Evolutionary conservation across 352 stramenopile species (phyloP).

Genomic region (Pythium rishiriense): DNA sequence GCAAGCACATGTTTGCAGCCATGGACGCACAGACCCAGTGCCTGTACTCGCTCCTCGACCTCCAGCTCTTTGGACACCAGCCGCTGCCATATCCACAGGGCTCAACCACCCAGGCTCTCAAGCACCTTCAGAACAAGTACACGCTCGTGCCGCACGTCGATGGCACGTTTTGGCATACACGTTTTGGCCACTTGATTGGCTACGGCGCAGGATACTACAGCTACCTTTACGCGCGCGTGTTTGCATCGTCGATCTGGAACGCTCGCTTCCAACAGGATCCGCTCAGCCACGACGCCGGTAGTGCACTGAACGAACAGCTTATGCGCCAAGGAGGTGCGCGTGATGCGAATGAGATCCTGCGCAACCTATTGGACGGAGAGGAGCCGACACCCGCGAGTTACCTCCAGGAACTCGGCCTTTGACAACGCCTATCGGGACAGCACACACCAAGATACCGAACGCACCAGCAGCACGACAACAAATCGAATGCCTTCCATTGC

Average conservation of each 20-base stretch:
- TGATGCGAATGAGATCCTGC: conserved; percentile 84
- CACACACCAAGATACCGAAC: not conserved
- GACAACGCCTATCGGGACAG: not conserved
- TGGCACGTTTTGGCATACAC: conserved; percentile 81
- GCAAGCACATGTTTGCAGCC: conserved; percentile 89
- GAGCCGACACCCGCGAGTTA: conserved; percentile 62
- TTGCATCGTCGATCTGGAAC: conserved; percentile 89
- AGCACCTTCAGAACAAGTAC: conserved; percentile 66
- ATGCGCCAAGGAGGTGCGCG: conserved; percentile 87
- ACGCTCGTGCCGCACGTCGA: conserved; percentile 79
- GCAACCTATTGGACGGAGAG: conserved; percentile 57
- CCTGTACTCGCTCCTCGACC: conserved; percentile 79
- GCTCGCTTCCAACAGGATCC: conserved; percentile 64
- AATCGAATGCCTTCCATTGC: conserved; percentile 25
- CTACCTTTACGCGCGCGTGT: conserved; percentile 90
- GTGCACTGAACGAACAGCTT: conserved; percentile 66
- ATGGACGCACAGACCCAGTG: conserved; percentile 90
- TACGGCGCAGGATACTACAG: conserved; percentile 92
- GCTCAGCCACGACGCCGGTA: conserved; percentile 56
- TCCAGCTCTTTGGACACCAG: conserved; percentile 69
- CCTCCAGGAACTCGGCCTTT: conserved; percentile 71
- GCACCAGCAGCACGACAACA: conserved; percentile 8
- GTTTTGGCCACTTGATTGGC: conserved; percentile 89
- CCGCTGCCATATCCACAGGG: conserved; percentile 39
- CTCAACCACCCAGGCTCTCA: conserved; percentile 59